A percentile compares a stretch with the other conserved stretches of the same genome.
Evolutionary conservation across 1,284 basidiomycete genomes (phyloP).

Genomic region (Somion occarium): DNA sequence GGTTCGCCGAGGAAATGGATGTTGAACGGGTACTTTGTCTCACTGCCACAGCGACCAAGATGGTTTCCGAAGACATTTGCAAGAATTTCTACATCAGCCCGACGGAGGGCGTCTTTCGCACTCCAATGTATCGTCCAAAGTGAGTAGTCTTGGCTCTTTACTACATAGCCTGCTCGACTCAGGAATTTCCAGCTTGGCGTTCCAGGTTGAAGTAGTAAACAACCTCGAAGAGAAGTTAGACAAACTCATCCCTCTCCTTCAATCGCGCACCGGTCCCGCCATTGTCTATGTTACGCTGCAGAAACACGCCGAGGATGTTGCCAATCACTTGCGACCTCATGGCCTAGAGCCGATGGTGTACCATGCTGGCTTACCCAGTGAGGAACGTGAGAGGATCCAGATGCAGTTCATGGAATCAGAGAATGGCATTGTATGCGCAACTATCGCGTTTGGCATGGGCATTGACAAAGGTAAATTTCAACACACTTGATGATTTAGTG

Average conservation of each 20-base stretch:
- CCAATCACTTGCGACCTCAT: constrained; percentile 42
- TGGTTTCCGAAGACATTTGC: constrained; percentile 64
- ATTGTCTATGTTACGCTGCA: constrained; percentile 73
- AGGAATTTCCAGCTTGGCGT: constrained; percentile 41
- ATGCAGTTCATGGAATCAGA: constrained; percentile 59
- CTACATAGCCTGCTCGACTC: not conserved
- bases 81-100: constrained; percentile 45
- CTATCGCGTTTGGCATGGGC: constrained; percentile 68
- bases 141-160: constrained; percentile 16
- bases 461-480: constrained; percentile 63
- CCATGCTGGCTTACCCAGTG: constrained; percentile 61
- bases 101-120: constrained; percentile 35
- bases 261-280: constrained; percentile 42
- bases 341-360: constrained; percentile 56
- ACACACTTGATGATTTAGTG: not conserved
- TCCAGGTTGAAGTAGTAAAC: constrained; percentile 46
- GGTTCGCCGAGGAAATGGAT: constrained; percentile 55
- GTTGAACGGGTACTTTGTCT: constrained; percentile 68
- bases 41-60: constrained; percentile 67
- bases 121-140: constrained; percentile 38
- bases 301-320: constrained; percentile 60
- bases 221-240: constrained; percentile 36
- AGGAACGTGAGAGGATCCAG: constrained; percentile 54
- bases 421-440: constrained; percentile 65
- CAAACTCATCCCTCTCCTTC: constrained; percentile 40